Evolutionary conservation across 495 filamentous ascomycete species (phyloP).

Genomic region (Penicillium egyptiacum): DNA sequence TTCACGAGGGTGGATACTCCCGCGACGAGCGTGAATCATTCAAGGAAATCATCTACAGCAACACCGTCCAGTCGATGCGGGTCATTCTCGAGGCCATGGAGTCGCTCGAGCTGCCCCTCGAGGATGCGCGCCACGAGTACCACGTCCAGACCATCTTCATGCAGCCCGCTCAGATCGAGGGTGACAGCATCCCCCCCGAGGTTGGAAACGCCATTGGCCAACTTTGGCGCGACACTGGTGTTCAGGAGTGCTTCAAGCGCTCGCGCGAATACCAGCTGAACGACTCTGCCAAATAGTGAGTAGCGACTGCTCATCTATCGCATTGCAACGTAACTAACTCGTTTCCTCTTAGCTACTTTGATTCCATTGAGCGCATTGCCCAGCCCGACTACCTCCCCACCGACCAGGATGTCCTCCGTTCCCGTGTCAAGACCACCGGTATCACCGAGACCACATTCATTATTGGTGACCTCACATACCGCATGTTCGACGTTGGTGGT

Average conservation of each 20-base stretch:
- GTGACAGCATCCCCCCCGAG: conserved; percentile 90
- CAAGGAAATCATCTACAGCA: conserved; percentile 98
- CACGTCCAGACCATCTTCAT: conserved; percentile 95
- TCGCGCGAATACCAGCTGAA: conserved; percentile 97
- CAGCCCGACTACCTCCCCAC: conserved; percentile 92
- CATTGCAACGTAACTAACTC: conserved; percentile 4
- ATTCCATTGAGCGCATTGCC: conserved; percentile 89
- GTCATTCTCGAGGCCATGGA: conserved; percentile 97
- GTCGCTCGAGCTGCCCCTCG: conserved; percentile 82
- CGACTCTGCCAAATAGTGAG: conserved; percentile 97
- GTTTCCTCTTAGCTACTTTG: conserved; percentile 74
- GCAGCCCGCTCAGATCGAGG: conserved; percentile 93
- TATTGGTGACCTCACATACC: conserved; percentile 94
- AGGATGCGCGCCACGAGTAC: conserved; percentile 85
- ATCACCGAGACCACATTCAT: conserved; percentile 99
- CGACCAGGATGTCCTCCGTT: conserved; percentile 95
- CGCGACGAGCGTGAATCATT: conserved; percentile 59
- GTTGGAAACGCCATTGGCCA: conserved; percentile 91
- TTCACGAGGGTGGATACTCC: conserved; percentile 58
- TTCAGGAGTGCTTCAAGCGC: conserved; percentile 92
- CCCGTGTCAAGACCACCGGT: conserved; percentile 98
- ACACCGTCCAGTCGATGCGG: conserved; percentile 94
- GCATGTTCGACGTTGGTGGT: conserved; percentile 99
- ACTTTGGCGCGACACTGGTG: conserved; percentile 91
- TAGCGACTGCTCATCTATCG: conserved; percentile 13